Conservation (phyloP, 1,139 yeast genomes). For the Pichia sp. region DNA sequence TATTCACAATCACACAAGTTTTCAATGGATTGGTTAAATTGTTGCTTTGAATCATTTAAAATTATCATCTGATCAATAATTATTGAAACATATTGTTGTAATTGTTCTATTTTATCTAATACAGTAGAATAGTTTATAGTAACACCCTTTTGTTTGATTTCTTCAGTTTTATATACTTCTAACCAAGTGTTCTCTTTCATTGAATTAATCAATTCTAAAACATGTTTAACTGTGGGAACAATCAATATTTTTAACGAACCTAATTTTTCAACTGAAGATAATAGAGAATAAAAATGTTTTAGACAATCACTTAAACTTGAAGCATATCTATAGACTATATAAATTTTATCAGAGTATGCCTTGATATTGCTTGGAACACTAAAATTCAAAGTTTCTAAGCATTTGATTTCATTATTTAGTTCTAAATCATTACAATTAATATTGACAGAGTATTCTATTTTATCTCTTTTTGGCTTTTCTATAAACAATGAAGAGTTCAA, state of each 20-base stretch:
- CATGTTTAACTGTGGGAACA: conserved; percentile 32
- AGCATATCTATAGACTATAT: conserved; percentile 53
- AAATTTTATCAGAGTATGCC: conserved; percentile 39
- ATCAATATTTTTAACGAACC: conserved; percentile 41
- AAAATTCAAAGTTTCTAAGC: conserved; percentile 46
- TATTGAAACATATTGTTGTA: conserved; percentile 38
- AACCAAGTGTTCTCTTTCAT: conserved; percentile 41
- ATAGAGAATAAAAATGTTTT: conserved; percentile 28
- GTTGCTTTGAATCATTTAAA: conserved; percentile 22
- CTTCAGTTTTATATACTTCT: conserved; percentile 45
- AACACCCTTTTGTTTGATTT: conserved; percentile 27
- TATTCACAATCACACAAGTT: conserved; percentile 31
- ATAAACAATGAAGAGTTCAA: conserved; percentile 37
- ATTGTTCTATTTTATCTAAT: conserved; percentile 32
- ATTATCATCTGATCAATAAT: conserved; percentile 30
- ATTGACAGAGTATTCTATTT: conserved; percentile 34
- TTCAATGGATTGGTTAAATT: conserved; percentile 23
- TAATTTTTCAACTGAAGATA: conserved; percentile 27
- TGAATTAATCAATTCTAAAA: conserved; percentile 23
- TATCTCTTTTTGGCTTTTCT: conserved; percentile 1
- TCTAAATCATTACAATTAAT: conserved; percentile 44
- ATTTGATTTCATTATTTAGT: conserved; percentile 48
- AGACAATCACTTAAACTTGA: conserved; percentile 47
- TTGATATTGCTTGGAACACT: conserved; percentile 50
- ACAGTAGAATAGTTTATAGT: conserved; percentile 2